Base-by-base conservation (phyloP, 1,139 yeast species). In the Kazachstania sp. region DNA sequence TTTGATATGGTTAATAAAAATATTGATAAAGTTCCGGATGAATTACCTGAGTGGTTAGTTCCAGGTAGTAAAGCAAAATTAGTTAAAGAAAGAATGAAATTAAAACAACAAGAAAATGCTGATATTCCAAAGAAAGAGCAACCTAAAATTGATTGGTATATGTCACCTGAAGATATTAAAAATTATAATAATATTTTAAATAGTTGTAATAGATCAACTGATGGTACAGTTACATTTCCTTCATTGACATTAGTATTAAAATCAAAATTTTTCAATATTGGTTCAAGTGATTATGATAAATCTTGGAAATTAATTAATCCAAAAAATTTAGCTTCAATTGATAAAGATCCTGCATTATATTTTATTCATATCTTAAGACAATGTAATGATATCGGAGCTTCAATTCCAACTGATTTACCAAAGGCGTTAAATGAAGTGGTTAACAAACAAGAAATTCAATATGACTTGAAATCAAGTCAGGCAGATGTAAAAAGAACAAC, bases 241-340 rank as follows among this genome's bases (percentile, higher is more conserved):
- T 73, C 92, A 1, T 72, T 92, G 49, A 45, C 58, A 2, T 71
- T 75, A 37, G 85, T 78, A 31, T 73, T 92, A 44, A 90, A 87
- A 66, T 66, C 73, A 34, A 78, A 88, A 15, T 75, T 92, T 51
- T 65, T 70, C 34, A 79, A 78, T 52, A 87, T 92, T 12, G 96
- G 97, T 12, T 77, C 79, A 44, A 77, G 90, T 12, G 98, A 90
- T 63, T 75, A 90, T n/a, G 79, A 90, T 30, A 82, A 86, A 31
- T 95, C 97, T 1, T 92, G 98, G 97, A 87, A 86, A 63, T 71
- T 92, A 51, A 95, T 94, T 43, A 92, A 92, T 61, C 97, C 98
- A 5, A 83, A 85, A 59, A 80, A 84, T 41, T 79, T 81, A 48
- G 88, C 84, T 60, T 83, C 95, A 15, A 87, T 92, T 53, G 97